Evolutionary conservation across 768 basidiomycete genomes (phyloP).

Genomic region (Tubosaeta brunneosetosa): DNA sequence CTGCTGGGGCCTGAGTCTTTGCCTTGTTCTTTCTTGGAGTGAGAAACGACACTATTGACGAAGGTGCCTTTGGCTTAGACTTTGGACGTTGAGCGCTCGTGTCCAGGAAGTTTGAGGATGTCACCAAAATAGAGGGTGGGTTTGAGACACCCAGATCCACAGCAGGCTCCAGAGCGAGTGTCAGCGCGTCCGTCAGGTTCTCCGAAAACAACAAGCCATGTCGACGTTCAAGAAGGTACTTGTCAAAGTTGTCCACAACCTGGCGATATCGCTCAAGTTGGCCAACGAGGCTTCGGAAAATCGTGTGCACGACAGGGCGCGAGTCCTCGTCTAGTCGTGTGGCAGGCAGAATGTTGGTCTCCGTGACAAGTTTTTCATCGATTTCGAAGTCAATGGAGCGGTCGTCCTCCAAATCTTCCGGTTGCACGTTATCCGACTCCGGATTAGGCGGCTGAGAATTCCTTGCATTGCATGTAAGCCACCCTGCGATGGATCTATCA

Average conservation of each 20-base stretch:
- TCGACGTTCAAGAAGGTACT: slow-evolving; percentile 76
- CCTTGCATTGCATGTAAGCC: slow-evolving; percentile 67
- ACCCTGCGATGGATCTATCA: slow-evolving; percentile 79
- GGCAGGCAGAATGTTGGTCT: slow-evolving; percentile 57
- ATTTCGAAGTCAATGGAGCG: slow-evolving; percentile 74
- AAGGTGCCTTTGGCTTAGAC: slow-evolving; percentile 48
- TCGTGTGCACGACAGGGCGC: slow-evolving; percentile 74
- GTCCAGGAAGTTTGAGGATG: slow-evolving; percentile 28
- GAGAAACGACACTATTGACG: slow-evolving; percentile 71
- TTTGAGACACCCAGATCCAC: slow-evolving; percentile 35
- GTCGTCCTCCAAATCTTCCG: slow-evolving; percentile 64
- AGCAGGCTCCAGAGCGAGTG: slow-evolving; percentile 60
- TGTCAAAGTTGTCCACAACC: slow-evolving; percentile 75
- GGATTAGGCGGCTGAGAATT: slow-evolving; percentile 30
- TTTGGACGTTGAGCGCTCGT: slow-evolving; percentile 39
- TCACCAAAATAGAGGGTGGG: slow-evolving; percentile 17
- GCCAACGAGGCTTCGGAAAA: slow-evolving; percentile 73
- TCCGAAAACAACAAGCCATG: slow-evolving; percentile 89
- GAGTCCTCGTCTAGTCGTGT: slow-evolving; percentile 65
- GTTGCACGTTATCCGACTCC: slow-evolving; percentile 6
- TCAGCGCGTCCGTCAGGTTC: slow-evolving; percentile 86
- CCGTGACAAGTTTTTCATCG: slow-evolving; percentile 58
- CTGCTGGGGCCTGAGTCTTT: slow-evolving; percentile 28
- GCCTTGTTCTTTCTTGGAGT: slow-evolving; percentile 70
- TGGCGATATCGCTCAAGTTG: slow-evolving; percentile 80